Evolutionary conservation across 2,329 filamentous ascomycete genomes (phyloP).

Genomic region (Fusarium newnesense): DNA sequence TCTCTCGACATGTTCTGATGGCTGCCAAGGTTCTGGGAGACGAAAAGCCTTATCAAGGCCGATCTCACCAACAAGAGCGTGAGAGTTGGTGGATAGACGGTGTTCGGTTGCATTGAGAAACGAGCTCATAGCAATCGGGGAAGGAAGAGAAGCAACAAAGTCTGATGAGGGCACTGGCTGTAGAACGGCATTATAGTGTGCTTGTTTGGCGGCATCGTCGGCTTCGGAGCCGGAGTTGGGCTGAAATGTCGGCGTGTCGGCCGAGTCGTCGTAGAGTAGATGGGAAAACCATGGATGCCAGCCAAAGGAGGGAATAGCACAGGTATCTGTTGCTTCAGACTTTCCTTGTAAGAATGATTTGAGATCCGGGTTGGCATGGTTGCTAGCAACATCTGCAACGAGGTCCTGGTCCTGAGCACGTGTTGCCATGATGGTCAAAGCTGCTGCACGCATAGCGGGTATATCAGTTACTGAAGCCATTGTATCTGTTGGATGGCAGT

Average conservation of each 20-base stretch:
- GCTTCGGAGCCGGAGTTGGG: constrained; percentile 29
- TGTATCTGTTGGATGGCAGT: constrained; percentile 86
- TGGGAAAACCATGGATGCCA: constrained; percentile 92
- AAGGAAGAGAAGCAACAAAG: constrained; percentile 64
- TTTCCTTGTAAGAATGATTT: neutral
- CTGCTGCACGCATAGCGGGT: constrained; percentile 71
- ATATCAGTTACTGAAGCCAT: constrained; percentile 70
- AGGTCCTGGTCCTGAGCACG: constrained; percentile 79
- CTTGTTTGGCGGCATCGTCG: constrained; percentile 52
- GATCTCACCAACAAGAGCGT: constrained; percentile 79
- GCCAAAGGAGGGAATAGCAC: constrained; percentile 76
- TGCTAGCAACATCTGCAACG: constrained; percentile 69
- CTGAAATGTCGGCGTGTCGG: constrained; percentile 51
- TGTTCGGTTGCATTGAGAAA: constrained; percentile 66
- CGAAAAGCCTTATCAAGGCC: constrained; percentile 82
- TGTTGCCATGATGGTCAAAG: constrained; percentile 81
- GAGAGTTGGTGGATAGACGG: constrained; percentile 66
- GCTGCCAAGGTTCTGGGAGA: constrained; percentile 69
- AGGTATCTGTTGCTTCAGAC: neutral
- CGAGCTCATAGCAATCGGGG: constrained; percentile 67
- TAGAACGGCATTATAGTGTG: constrained; percentile 76
- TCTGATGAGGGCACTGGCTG: constrained; percentile 59
- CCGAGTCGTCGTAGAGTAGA: constrained; percentile 74
- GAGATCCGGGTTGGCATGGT: constrained; percentile 58
- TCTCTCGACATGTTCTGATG: constrained; percentile 44